These are phyloP conservation scores for Raffaelea ambrosiae DNA, from an alignment of 2,329 filamentous ascomycete species.

Conservation along the genomic window DNA sequence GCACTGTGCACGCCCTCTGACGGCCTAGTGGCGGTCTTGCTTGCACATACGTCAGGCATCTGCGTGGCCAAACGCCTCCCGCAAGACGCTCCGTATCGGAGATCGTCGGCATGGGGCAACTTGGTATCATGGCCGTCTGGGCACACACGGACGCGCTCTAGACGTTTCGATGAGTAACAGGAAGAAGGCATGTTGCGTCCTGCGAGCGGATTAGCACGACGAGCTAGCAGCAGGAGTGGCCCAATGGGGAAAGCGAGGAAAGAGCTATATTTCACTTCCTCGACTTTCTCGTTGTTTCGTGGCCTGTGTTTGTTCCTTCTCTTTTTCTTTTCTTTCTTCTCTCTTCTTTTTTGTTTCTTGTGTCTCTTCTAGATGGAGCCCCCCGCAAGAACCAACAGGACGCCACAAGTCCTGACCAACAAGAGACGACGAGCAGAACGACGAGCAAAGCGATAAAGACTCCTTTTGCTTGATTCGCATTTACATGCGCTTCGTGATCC, in stretches of 20 bases:
- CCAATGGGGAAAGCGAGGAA: too few relatives aligned
- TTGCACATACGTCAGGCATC: too few relatives aligned
- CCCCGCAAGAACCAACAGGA: not conserved
- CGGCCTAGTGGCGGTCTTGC: too few relatives aligned
- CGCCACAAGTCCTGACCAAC: not conserved
- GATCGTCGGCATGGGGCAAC: not conserved
- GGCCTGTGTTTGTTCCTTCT: not conserved
- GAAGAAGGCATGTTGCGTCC: too few relatives aligned
- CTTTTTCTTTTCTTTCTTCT: not conserved
- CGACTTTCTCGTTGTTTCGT: not conserved
- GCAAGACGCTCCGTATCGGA: not conserved
- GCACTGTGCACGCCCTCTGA: too few relatives aligned
- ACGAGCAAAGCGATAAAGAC: not conserved
- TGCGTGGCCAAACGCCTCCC: too few relatives aligned
- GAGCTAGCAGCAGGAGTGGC: too few relatives aligned
- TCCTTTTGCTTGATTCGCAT: not conserved
- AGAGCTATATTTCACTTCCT: not conserved
- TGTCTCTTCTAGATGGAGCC: slow-evolving; percentile 6
- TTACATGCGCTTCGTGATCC: not conserved
- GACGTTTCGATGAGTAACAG: too few relatives aligned
- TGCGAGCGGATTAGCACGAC: too few relatives aligned
- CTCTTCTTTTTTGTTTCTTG: slow-evolving; percentile 1
- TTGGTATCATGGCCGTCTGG: too few relatives aligned
- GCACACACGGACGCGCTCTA: too few relatives aligned
- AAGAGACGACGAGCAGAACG: not conserved